Conservation (phyloP, 73 alveolate species). For the Uronychia binucleata region DNA sequence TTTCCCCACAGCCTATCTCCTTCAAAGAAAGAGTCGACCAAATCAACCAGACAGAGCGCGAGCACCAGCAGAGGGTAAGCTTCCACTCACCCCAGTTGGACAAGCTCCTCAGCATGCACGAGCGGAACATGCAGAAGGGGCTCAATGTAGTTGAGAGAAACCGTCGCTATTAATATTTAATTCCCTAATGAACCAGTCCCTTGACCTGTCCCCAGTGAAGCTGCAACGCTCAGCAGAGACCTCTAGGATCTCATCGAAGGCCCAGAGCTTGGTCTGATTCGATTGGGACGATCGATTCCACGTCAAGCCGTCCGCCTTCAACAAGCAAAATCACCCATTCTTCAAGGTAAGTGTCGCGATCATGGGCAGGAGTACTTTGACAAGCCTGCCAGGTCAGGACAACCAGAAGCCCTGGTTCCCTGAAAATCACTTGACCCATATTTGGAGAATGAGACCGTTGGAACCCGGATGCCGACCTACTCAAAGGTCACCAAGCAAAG, state of each 20-base stretch:
- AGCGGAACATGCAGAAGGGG: not conserved
- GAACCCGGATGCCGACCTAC: conserved; percentile 61
- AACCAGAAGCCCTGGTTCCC: conserved; percentile 4
- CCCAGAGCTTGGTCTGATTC: not conserved
- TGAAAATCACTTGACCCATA: conserved; percentile 54
- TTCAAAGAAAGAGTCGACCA: not conserved
- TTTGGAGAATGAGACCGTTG: conserved; percentile 29
- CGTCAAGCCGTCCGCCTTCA: conserved; percentile 44
- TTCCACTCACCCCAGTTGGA: not conserved
- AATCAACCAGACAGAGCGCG: not conserved
- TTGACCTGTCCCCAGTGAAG: not conserved
- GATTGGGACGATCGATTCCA: conserved; percentile 58
- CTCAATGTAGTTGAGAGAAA: not conserved
- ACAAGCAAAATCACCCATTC: conserved; percentile 35
- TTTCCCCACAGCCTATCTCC: not conserved
- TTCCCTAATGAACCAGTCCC: not conserved
- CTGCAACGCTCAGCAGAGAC: not conserved
- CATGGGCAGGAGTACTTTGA: conserved; percentile 26
- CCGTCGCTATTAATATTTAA: not conserved
- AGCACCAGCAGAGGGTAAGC: not conserved
- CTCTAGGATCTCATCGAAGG: not conserved
- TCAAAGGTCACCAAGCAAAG: conserved; percentile 41
- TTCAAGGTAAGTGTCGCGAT: conserved; percentile 20
- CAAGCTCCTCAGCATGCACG: not conserved
- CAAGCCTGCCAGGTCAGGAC: conserved; percentile 25